Evolutionary conservation across 495 filamentous ascomycete genomes (phyloP), one percentile per base, ranked within the genome.

Genomic region (Lentithecium fluviatile): DNA sequence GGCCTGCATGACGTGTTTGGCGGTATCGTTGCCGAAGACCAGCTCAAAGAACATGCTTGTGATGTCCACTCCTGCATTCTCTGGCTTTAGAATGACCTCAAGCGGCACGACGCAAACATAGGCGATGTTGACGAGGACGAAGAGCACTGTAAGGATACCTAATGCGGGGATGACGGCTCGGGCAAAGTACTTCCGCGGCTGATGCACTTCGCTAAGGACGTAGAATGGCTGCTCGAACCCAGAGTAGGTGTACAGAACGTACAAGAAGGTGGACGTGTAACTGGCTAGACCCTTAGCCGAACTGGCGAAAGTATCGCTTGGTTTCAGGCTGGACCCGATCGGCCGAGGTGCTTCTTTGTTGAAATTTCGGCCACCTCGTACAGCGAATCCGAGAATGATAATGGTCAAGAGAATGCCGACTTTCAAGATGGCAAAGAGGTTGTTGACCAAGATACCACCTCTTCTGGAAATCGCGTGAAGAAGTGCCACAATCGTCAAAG

Each of bases 51-150:
- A 71, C 13, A 60, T 25, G 13, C 40, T 66, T 11, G 70, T 70
- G 58, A 71, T 69, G 43, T 69, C 62, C 12, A 58, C 19, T 34
- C 8, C 26, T 21, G 42, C 42, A 12, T 45, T 45, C 6, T 45
- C 42, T 15, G 42, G 29, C 3, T 32, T 32, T 32, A 32, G 29
- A 64, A 89, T 81, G 47, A 88, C 83, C 17, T 80, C 77, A 59
- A 83, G 84, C 20, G 83, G 78, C 6, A 88, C 84, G 0, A 83
- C 86, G 4, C 83, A 83, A 60, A 89, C 88, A 70, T 88, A 89
- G 55, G 86, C 85, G 48, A 89, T 81, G 72, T 89, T 88, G 66
- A 80, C 82, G 23, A 88, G 68, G 71, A 89, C 83, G 72, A 88
- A 89, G 0, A 88, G 72, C 25, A 88, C 73, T 0, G 82, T 80